These are phyloP conservation scores for Neofusicoccum laricinum DNA, from an alignment of 2,329 filamentous ascomycete genomes.

Conservation along the genomic window DNA sequence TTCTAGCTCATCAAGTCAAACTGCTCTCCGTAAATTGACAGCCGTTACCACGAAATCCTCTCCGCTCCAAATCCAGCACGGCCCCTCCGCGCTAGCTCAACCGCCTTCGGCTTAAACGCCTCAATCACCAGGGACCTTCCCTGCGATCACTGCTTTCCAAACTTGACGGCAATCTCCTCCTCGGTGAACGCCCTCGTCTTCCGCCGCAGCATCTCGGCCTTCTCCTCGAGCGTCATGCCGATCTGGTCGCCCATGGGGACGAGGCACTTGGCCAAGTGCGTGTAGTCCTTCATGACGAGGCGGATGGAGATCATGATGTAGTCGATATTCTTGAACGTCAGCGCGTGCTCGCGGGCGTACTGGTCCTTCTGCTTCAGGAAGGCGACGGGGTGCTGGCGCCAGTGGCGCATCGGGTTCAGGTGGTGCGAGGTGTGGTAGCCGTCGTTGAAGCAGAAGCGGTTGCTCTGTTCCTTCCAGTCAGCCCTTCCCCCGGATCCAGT, in stretches of 20 bases:
- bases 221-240: slow-evolving; percentile 61
- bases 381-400: slow-evolving; percentile 74
- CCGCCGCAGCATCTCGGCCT: slow-evolving; percentile 59
- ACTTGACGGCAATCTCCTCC: slow-evolving; percentile 62
- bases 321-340: slow-evolving; percentile 79
- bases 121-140: neutral
- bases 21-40: too few species aligned
- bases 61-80: too few species aligned
- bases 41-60: too few species aligned
- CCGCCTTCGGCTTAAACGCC: neutral
- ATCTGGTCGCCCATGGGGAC: slow-evolving; percentile 74
- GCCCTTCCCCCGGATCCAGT: neutral
- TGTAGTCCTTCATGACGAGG: slow-evolving; percentile 69
- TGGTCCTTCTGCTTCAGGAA: slow-evolving; percentile 68
- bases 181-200: slow-evolving; percentile 66
- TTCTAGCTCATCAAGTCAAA: too few species aligned
- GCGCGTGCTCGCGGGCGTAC: slow-evolving; percentile 64
- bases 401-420: slow-evolving; percentile 73
- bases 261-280: slow-evolving; percentile 64
- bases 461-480: slow-evolving; percentile 54
- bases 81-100: too few species aligned
- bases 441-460: slow-evolving; percentile 79
- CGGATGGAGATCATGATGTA: slow-evolving; percentile 72
- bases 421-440: slow-evolving; percentile 81
- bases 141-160: slow-evolving; percentile 30